Evolutionary conservation across 2,329 filamentous ascomycete genomes (phyloP).

Genomic region (Pseudogymnoascus sp.): DNA sequence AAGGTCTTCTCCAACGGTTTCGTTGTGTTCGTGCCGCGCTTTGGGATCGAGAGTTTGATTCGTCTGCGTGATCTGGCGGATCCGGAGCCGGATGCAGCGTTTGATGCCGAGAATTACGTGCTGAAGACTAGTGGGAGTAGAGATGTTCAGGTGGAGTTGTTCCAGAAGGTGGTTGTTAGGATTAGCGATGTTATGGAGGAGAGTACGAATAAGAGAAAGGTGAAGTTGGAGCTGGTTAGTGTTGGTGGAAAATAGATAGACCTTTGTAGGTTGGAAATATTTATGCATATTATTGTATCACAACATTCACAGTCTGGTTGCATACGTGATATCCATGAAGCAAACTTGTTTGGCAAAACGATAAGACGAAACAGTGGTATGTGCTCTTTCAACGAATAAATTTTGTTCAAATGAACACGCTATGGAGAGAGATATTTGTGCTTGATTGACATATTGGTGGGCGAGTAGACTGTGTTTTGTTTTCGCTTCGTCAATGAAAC

Average conservation of each 20-base stretch:
- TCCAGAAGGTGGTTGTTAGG: slow-evolving; percentile 82
- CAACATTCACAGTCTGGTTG: not conserved
- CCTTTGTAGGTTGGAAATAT: not conserved
- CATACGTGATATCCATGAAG: not conserved
- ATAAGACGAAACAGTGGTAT: not conserved
- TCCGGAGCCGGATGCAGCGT: slow-evolving; percentile 70
- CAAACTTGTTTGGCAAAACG: not conserved
- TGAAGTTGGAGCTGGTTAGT: slow-evolving; percentile 62
- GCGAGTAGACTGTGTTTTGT: not conserved
- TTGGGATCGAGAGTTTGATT: slow-evolving; percentile 91
- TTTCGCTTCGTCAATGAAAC: not conserved
- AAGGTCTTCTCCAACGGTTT: slow-evolving; percentile 96
- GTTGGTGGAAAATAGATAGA: slow-evolving; percentile 11
- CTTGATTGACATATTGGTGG: not conserved
- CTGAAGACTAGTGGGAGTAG: slow-evolving; percentile 53
- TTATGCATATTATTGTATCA: not conserved
- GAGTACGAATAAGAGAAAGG: slow-evolving; percentile 88
- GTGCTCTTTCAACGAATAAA: not conserved
- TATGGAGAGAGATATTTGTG: not conserved
- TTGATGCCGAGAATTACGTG: slow-evolving; percentile 78
- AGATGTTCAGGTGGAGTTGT: slow-evolving; percentile 64
- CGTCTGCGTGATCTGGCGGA: slow-evolving; percentile 74
- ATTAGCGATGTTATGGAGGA: slow-evolving; percentile 93
- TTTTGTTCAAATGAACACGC: not conserved
- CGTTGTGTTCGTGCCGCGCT: slow-evolving; percentile 89